Base-by-base conservation (phyloP, 805 yeast genomes). In the Schwanniomyces polymorphus region DNA sequence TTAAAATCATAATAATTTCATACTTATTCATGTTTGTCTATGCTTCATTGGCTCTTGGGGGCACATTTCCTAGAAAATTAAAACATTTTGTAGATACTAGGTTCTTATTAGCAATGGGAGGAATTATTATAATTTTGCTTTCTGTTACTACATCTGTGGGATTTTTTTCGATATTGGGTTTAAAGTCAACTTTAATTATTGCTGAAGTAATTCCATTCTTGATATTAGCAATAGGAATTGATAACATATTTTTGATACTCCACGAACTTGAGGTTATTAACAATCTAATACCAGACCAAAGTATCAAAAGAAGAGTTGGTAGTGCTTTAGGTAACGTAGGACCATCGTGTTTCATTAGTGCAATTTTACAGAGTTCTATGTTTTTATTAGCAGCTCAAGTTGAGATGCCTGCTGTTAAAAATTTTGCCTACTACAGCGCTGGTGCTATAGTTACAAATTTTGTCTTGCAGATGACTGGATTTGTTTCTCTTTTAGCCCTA, bases 131-230 rank as follows among this genome's bases (percentile, higher is more conserved):
- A 33, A 97, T 94, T 11, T 66, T 89, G 21, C 64, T 89, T 8
- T 91, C 97, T 0, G 96, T 92, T 0, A 64, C 81, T 0, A 78
- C 96, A 1, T 82, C 97, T 0, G 88, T 91, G 0, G 98, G 98
- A 0, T 55, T 90, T 4, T 87, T 89, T 65, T 80, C 94, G 10
- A 57, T 79, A 5, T 48, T 87, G n/a, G 95, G 94, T 0, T 67
- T 91, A 42, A 89, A 88, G 58, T 88, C 96, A 0, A 92, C 98
- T 0, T 72, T 92, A 38, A 91, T 92, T 53, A 90, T 92, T 47
- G 97, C 98, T 2, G 98, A 94, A 63, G 99, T 92, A 5, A 92
- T 92, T 28, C 98, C 98, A 8, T 92, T 92, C 60, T 72, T 92
- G 57, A 87, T 92, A 11, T 74, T 92, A 48, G 99, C 99, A 0